phyloP scores from a whole-genome alignment of 106 monocot genomes.

The Apostasia shenzhenica region DNA sequence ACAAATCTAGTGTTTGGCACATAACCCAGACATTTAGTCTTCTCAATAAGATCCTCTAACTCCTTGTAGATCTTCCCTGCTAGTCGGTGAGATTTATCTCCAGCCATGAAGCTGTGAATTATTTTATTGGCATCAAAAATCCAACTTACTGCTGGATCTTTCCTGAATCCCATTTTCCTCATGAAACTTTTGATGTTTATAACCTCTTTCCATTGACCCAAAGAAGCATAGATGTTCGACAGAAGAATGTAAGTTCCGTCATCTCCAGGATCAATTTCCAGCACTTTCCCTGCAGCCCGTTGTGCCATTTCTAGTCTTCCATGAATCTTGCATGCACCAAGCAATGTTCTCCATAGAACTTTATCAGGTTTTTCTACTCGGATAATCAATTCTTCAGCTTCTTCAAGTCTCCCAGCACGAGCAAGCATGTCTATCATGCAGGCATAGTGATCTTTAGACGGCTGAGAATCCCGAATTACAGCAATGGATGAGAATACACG shows the following conservation, averaged over 20 bases:
- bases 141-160: constrained; percentile 74
- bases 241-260: constrained; percentile 42
- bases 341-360: constrained; percentile 58
- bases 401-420: constrained; percentile 42
- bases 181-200: constrained; percentile 30
- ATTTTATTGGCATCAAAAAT: constrained; percentile 33
- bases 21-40: constrained; percentile 41
- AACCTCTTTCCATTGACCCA: constrained; percentile 48
- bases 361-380: constrained; percentile 29
- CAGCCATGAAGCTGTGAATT: constrained; percentile 53
- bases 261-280: constrained; percentile 44
- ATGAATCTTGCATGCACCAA: constrained; percentile 63
- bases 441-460: constrained; percentile 45
- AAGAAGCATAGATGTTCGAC: constrained; percentile 60
- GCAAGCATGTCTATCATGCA: constrained; percentile 62
- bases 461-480: constrained; percentile 8
- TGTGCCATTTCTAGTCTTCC: constrained; percentile 48
- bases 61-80: constrained; percentile 31
- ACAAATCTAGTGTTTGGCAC: constrained; percentile 64
- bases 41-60: constrained; percentile 33
- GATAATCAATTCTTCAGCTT: constrained; percentile 37
- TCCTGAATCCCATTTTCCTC: constrained; percentile 48
- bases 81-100: constrained; percentile 33
- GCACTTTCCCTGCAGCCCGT: constrained; percentile 31
- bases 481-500: constrained; percentile 33